Base-by-base conservation (phyloP, 2,329 filamentous ascomycete species). In the Graphilbum fragrans region DNA sequence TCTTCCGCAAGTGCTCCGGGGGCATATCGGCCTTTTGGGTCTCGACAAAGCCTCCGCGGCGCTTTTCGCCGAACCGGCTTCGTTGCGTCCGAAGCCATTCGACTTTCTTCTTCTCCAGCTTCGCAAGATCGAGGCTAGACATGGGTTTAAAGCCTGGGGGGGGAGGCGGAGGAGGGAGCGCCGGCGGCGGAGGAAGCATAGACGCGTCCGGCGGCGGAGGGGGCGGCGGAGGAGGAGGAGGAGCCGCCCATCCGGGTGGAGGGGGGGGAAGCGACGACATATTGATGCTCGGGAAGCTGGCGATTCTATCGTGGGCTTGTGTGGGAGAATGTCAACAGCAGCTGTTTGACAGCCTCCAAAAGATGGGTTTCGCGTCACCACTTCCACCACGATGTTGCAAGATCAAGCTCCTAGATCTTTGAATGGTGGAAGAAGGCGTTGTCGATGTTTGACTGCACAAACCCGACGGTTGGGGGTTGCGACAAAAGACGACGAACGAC, bases 11-110 rank as follows among this genome's bases (percentile, higher is more conserved):
- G 74, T 98, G 92, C 69, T 96, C 92, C 0, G 92, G 90, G 0
- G 92, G 93, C 86, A 98, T 94, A 55, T 98, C 92, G 10, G 87
- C 87, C 70, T 98, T 98, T 57, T 96, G 90, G 7, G 88, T 94
- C 65, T 98, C 90, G 1, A 98, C 86, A 49, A 95, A 96, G 0
- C 93, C 92, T 19, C 82, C 86, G 64, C 94, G 94, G 46, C 92
- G 76, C 74, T 95, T 96, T 72, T 98, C 93, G 39, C 87, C 87
- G 50, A 96, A 98, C 41, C 92, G 80, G 59, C 87, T 92, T 53
- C 87, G 80, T 66, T 94, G 92, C 50, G 74, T 77, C 47, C 88
- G 82, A 54, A 96, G 70, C 93, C 93, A 98, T 80, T 95, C 88
- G 60, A 87, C 94, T 74, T 96, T 98, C 74, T 96, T 98, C 63